Evolutionary conservation across 1,284 basidiomycete genomes (phyloP), one percentile per base, ranked within the genome.

Genomic region (Flammula alnicola): DNA sequence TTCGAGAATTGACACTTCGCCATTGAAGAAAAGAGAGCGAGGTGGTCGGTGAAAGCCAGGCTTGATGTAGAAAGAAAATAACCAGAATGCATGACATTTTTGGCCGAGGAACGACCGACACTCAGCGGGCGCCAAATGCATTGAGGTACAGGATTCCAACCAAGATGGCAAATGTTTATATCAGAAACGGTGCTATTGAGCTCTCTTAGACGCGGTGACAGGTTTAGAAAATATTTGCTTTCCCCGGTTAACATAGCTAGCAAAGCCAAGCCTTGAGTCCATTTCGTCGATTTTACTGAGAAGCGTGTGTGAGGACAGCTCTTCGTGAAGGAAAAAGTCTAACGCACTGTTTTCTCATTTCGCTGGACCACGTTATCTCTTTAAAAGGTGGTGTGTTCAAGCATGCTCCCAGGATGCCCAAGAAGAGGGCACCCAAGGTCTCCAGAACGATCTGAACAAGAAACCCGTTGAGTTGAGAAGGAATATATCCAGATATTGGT

Each of bases 351-450:
- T 81, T 86, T 61, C 80, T 81, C 91, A 93, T 93, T 70, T 94
- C 91, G 62, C 88, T 91, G n/a, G 90, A 81, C 91, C 91, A 94
- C 26, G 87, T 86, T 53, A 92, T 88, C 60, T 91, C 88, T 58
- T 86, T 88, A 33, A 93, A 68, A 26, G 78, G 68, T 3, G 87
- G 79, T n/a, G 86, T 77, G 55, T 80, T 84, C 47, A 90, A 60
- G 8, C 82, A 80, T 25, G 89, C 84, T 8, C 89, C 91, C 3
- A 91, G 52, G 5, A 83, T 83, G 11, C 89, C 88, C 5, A 91
- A 56, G 8, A 84, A 60, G n/a, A 93, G 73, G 0, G 83, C 80
- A 38, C 83, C 52, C 16, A 89, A 58, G 4, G 83, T 79, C 66
- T 93, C 91, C 26, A 86, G 52, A 16, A 88, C 71, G 52, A 88